phyloP scores from a whole-genome alignment of 352 stramenopile genomes.

The Blastocystis hominis region DNA sequence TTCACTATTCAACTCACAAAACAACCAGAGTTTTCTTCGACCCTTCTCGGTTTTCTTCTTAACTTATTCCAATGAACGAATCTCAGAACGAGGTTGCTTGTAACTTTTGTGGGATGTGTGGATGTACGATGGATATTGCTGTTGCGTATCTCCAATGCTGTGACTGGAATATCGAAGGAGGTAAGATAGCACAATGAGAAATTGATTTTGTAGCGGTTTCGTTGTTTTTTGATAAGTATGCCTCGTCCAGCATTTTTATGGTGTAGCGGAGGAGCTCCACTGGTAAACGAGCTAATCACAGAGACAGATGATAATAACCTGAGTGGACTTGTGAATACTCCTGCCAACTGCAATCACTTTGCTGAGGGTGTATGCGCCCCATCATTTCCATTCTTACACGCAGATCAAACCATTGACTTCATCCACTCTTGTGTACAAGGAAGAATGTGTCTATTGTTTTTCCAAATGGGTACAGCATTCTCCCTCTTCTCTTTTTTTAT shows the following conservation, averaged over 20 bases:
- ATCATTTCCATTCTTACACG: neutral
- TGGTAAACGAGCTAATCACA: neutral
- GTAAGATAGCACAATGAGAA: neutral
- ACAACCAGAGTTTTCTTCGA: neutral
- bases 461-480: neutral
- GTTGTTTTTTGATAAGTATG: slow-evolving; percentile 51
- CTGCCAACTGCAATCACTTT: neutral
- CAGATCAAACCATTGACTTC: neutral
- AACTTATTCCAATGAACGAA: neutral
- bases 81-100: slow-evolving; percentile 3
- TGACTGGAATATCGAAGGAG: slow-evolving; percentile 1
- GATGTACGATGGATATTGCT: slow-evolving; percentile 17
- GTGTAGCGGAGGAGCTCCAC: slow-evolving; percentile 16
- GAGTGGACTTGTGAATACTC: neutral
- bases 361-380: neutral
- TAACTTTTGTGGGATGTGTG: slow-evolving; percentile 32
- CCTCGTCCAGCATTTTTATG: neutral
- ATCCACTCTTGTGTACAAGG: slow-evolving; percentile 10
- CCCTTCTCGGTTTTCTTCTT: slow-evolving; percentile 5
- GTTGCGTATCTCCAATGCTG: slow-evolving; percentile 6
- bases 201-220: slow-evolving; percentile 12
- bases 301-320: neutral
- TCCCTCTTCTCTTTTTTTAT: neutral
- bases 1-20: neutral
- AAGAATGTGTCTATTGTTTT: slow-evolving; percentile 48